phyloP scores from a whole-genome alignment of 1,139 yeast species.

The Suhomyces ambrosiae region DNA sequence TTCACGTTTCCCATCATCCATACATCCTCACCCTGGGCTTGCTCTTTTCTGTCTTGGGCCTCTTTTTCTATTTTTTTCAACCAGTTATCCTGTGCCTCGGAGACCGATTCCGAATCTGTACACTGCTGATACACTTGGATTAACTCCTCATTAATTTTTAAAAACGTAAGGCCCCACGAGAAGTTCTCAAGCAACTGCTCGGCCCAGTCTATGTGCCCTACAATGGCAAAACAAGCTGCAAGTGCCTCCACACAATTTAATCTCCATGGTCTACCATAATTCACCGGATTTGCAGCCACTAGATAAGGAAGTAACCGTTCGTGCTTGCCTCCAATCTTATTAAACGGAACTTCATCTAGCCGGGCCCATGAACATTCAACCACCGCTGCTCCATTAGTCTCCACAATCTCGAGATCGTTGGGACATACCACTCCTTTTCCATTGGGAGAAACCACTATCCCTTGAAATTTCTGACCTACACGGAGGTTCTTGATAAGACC shows the following conservation, averaged over 20 bases:
- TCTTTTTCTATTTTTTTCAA: slow-evolving; percentile 68
- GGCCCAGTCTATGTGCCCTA: slow-evolving; percentile 92
- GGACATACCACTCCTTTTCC: slow-evolving; percentile 94
- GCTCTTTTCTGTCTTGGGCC: slow-evolving; percentile 60
- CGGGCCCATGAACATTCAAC: slow-evolving; percentile 99
- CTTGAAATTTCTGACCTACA: slow-evolving; percentile 89
- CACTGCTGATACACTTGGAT: slow-evolving; percentile 75
- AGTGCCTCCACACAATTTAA: slow-evolving; percentile 95
- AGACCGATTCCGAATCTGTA: slow-evolving; percentile 76
- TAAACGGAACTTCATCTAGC: slow-evolving; percentile 90
- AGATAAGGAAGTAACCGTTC: slow-evolving; percentile 88
- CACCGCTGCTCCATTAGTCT: slow-evolving; percentile 85
- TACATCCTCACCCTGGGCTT: slow-evolving; percentile 58
- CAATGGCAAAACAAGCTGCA: slow-evolving; percentile 96
- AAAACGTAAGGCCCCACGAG: slow-evolving; percentile 89
- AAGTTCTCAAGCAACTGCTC: slow-evolving; percentile 71
- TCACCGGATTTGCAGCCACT: slow-evolving; percentile 96
- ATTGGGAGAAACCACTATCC: slow-evolving; percentile 90
- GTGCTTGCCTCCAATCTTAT: slow-evolving; percentile 86
- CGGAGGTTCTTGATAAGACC: slow-evolving; percentile 79
- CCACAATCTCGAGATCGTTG: slow-evolving; percentile 76
- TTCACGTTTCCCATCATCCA: slow-evolving; percentile 84
- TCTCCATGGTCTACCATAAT: slow-evolving; percentile 96
- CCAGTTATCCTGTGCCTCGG: slow-evolving; percentile 76
- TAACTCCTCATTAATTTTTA: slow-evolving; percentile 80